A percentile compares a stretch with the other conserved stretches of the same genome.
Conservation (phyloP, 192 early-diverging fungal genomes). For the Gamsiella multidivaricata region DNA sequence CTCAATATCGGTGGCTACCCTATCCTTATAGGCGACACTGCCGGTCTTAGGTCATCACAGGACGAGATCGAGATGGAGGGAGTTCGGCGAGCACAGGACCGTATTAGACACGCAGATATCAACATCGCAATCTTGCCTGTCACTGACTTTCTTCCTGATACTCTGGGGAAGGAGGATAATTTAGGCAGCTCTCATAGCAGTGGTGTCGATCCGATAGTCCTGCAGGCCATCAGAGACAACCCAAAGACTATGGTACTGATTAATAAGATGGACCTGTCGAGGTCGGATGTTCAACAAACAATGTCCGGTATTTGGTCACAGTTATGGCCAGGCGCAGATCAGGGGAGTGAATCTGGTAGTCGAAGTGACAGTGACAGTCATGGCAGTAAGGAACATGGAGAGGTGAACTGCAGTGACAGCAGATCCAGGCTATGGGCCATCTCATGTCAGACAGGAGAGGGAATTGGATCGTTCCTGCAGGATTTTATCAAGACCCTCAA, state of each 20-base stretch:
- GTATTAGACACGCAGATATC: constrained; percentile 66
- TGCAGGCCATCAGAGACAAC: constrained; percentile 51
- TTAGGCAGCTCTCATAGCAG: neutral
- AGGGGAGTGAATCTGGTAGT: neutral
- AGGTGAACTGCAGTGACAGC: too few species aligned
- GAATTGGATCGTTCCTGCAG: constrained; percentile 57
- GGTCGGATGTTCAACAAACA: neutral
- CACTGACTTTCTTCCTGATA: constrained; percentile 28
- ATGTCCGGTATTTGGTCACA: constrained; percentile 3
- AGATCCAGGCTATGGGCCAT: constrained; percentile 60
- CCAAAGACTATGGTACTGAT: constrained; percentile 70
- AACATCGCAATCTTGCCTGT: constrained; percentile 72
- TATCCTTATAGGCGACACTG: constrained; percentile 78
- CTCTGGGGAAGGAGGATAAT: neutral
- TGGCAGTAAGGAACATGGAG: constrained; percentile 8
- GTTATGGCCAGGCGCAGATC: constrained; percentile 27
- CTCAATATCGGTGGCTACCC: constrained; percentile 82
- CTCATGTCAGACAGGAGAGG: constrained; percentile 62
- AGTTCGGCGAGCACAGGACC: constrained; percentile 67
- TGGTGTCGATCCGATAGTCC: constrained; percentile 46
- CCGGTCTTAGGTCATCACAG: constrained; percentile 68
- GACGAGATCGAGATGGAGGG: constrained; percentile 79
- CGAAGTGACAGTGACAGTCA: too few species aligned
- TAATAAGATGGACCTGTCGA: constrained; percentile 70
- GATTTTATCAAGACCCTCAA: constrained; percentile 57